Percentiles rank a stretch among this genome's conserved stretches.
Conservation (phyloP, 2,329 filamentous ascomycete genomes). For the Rhinocladiella similis region DNA sequence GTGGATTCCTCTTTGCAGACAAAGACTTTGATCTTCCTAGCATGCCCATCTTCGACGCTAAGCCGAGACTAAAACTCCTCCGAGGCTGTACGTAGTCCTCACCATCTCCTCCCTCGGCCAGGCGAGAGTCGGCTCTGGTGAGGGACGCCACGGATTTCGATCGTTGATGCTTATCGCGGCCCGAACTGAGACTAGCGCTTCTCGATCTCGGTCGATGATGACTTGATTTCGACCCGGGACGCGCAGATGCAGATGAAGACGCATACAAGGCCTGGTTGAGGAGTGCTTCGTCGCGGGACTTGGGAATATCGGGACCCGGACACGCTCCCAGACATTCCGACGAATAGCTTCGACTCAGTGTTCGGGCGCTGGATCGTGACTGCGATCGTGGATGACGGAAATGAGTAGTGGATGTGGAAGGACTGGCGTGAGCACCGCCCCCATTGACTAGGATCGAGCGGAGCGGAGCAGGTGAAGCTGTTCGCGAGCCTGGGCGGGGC, state of each 20-base stretch:
- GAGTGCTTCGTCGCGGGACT: slow-evolving; percentile 13
- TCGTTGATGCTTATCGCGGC: neutral
- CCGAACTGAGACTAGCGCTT: neutral
- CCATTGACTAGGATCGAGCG: slow-evolving; percentile 17
- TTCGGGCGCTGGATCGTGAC: neutral
- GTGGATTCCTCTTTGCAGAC: neutral
- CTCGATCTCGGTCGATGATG: neutral
- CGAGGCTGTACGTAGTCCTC: slow-evolving; percentile 3
- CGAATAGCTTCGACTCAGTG: slow-evolving; percentile 9
- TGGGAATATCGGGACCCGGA: slow-evolving; percentile 20
- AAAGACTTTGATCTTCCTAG: slow-evolving; percentile 14
- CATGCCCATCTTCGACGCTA: slow-evolving; percentile 7
- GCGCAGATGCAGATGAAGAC: neutral
- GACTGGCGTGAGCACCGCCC: neutral
- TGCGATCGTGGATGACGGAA: neutral
- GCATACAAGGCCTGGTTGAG: neutral
- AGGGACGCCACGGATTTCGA: neutral
- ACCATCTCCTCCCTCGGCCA: slow-evolving; percentile 1
- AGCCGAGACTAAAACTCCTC: slow-evolving; percentile 13
- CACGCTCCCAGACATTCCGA: slow-evolving; percentile 14
- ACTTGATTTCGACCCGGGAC: slow-evolving; percentile 1
- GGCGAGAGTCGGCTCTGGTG: neutral
- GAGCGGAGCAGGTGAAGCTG: slow-evolving; percentile 8
- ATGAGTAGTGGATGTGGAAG: neutral
- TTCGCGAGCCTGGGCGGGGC: neutral